Evolutionary conservation across 2,329 filamentous ascomycete genomes (phyloP), one percentile per base, ranked within the genome.

Genomic region (Cordyceps javanica): DNA sequence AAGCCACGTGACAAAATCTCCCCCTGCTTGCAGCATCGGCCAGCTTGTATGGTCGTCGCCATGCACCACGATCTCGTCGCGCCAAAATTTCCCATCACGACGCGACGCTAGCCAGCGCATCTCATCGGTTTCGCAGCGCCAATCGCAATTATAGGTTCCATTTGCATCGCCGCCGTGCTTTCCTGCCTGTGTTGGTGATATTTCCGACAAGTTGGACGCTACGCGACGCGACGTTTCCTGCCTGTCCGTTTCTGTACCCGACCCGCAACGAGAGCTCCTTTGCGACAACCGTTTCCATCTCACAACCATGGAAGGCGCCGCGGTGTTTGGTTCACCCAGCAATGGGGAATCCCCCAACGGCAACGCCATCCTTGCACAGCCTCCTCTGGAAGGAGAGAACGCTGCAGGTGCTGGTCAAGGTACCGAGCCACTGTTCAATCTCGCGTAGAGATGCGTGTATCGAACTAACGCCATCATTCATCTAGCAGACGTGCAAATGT

Each of bases 401-500:
- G 67, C 71, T 59, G 65, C 71, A 42, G 66, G 64, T 48, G 75
- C 74, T 62, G 65, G 64, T 23, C 75, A 83, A 77, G 79, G 82
- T 83, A 73, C 41, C 53, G 23, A 48, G 23, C 13, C 57, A 52
- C 57, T 25, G n/a, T 51, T 36, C 51, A 42, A 25, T 14, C 10
- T 7, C 9, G 16, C 4, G 39, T 49, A 30, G 23, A 13, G 21
- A 3, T 16, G 3, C 5, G 19, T 8, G 19, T 21, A 42, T 26
- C 45, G n/a, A 38, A 34, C 53, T 60, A 53, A 56, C 36, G 16
- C 8, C 41, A 42, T 39, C 5, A 39, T 51, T 11, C 28, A 34
- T 51, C 41, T 49, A 39, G 4, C 63, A 85, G 87, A 90, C 74
- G 73, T 86, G 44, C 79, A 83, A 61, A 89, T 89, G 84, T 77